These are phyloP conservation scores for Waltergamsia citrina DNA, from an alignment of 2,329 filamentous ascomycete species.

Conservation along the genomic window DNA sequence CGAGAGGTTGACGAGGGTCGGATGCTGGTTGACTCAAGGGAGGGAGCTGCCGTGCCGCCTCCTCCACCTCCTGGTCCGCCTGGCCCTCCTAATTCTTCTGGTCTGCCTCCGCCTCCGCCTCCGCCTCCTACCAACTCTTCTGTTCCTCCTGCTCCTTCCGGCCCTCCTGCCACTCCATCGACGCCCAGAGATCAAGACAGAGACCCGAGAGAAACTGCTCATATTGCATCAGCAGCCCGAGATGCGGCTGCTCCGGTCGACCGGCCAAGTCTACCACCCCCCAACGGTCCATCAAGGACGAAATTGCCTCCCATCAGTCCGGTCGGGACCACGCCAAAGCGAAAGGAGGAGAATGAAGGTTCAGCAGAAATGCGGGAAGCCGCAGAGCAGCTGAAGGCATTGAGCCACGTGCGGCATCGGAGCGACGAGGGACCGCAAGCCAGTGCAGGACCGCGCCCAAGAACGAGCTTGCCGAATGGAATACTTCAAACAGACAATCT, in stretches of 20 bases:
- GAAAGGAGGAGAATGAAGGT: slow-evolving; percentile 37
- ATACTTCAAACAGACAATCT: slow-evolving; percentile 21
- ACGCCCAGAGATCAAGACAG: slow-evolving; percentile 15
- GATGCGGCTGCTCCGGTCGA: neutral
- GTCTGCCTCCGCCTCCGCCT: too few species aligned
- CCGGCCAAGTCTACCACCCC: neutral
- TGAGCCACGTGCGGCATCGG: slow-evolving; percentile 51
- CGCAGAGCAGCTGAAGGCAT: slow-evolving; percentile 55
- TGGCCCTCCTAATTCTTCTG: too few species aligned
- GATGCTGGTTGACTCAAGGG: slow-evolving; percentile 44
- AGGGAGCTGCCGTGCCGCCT: slow-evolving; percentile 23
- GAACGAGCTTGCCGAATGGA: slow-evolving; percentile 29
- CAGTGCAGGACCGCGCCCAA: slow-evolving; percentile 13
- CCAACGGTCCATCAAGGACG: neutral
- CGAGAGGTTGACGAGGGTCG: slow-evolving; percentile 49
- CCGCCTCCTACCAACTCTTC: too few species aligned
- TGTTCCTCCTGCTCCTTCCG: too few species aligned
- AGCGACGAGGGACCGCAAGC: slow-evolving; percentile 30
- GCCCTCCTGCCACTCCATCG: too few species aligned
- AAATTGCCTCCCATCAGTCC: neutral
- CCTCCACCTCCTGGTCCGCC: slow-evolving; percentile 10
- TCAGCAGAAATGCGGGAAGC: slow-evolving; percentile 63
- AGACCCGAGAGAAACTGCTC: slow-evolving; percentile 14
- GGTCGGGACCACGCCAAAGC: slow-evolving; percentile 11
- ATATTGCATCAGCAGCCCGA: slow-evolving; percentile 2